Evolutionary conservation across 345 rosid genomes (phyloP).

Genomic region (Eucalyptus leucophloia): DNA sequence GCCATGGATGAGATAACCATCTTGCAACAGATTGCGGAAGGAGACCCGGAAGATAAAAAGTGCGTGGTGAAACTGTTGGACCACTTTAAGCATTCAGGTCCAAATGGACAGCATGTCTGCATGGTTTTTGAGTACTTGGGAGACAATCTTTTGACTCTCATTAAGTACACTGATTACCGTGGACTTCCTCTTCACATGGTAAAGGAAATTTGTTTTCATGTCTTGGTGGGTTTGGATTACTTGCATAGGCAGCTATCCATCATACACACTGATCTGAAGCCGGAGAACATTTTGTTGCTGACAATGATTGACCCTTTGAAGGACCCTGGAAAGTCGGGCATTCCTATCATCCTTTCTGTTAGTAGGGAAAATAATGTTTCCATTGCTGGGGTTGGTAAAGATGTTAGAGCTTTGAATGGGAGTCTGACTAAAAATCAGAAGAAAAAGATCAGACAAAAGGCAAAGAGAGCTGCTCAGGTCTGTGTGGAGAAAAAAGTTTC

Average conservation of each 20-base stretch:
- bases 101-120: conserved; percentile 71
- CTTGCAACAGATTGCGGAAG: conserved; percentile 58
- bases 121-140: conserved; percentile 78
- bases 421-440: conserved; percentile 41
- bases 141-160: conserved; percentile 58
- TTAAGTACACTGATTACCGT: conserved; percentile 45
- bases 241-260: conserved; percentile 67
- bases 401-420: conserved; percentile 22
- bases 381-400: conserved; percentile 10
- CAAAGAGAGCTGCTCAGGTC: conserved; percentile 42
- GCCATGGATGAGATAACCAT: conserved; percentile 78
- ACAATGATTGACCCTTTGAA: conserved; percentile 49
- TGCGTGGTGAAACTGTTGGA: conserved; percentile 70
- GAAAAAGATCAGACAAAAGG: conserved; percentile 51
- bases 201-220: conserved; percentile 43
- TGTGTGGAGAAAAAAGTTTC: conserved; percentile 30
- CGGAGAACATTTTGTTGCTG: conserved; percentile 51
- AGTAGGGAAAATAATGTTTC: conserved; percentile 20
- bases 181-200: conserved; percentile 50
- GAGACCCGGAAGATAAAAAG: conserved; percentile 48
- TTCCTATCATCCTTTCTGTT: conserved; percentile 28
- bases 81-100: conserved; percentile 73
- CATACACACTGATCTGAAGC: conserved; percentile 67
- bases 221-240: conserved; percentile 57
- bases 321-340: conserved; percentile 38